Conservation (phyloP, 805 yeast species). For the Candida dajiaensis region DNA sequence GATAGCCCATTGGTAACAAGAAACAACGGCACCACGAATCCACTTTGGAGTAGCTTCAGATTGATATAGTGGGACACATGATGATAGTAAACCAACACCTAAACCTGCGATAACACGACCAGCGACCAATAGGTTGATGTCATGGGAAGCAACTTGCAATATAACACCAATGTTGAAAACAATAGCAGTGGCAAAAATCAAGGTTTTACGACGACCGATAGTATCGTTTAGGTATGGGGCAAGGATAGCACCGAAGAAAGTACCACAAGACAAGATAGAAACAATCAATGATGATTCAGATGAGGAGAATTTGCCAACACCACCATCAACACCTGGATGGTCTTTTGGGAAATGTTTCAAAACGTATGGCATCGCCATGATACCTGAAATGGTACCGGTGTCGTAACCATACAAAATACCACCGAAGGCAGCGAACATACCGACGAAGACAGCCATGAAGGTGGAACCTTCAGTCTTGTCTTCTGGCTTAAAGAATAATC, state of each 20-base stretch:
- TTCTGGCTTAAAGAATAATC: slow-evolving; percentile 36
- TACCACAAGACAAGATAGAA: slow-evolving; percentile 64
- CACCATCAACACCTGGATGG: slow-evolving; percentile 18
- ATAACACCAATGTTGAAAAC: slow-evolving; percentile 49
- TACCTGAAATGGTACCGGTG: slow-evolving; percentile 62
- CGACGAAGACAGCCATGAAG: slow-evolving; percentile 42
- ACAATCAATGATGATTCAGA: slow-evolving; percentile 53
- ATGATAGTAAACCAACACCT: slow-evolving; percentile 68
- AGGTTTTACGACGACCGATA: slow-evolving; percentile 47
- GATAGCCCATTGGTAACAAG: slow-evolving; percentile 66
- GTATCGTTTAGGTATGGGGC: slow-evolving; percentile 53
- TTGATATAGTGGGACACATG: slow-evolving; percentile 68
- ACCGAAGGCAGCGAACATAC: slow-evolving; percentile 60
- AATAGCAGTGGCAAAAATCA: slow-evolving; percentile 35
- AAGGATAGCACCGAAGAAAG: slow-evolving; percentile 59
- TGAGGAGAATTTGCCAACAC: slow-evolving; percentile 28
- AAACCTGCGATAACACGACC: slow-evolving; percentile 67
- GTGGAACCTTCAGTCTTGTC: slow-evolving; percentile 45
- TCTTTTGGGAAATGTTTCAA: slow-evolving; percentile 34
- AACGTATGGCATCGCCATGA: slow-evolving; percentile 57
- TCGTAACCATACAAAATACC: slow-evolving; percentile 65
- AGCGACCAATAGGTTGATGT: slow-evolving; percentile 44
- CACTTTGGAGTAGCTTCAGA: slow-evolving; percentile 75
- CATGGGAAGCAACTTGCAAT: slow-evolving; percentile 39
- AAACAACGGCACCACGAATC: slow-evolving; percentile 72